Percentiles rank a stretch among this genome's conserved stretches.
Conservation (phyloP, 2,329 filamentous ascomycete species). For the Metarhizium anisopliae region DNA sequence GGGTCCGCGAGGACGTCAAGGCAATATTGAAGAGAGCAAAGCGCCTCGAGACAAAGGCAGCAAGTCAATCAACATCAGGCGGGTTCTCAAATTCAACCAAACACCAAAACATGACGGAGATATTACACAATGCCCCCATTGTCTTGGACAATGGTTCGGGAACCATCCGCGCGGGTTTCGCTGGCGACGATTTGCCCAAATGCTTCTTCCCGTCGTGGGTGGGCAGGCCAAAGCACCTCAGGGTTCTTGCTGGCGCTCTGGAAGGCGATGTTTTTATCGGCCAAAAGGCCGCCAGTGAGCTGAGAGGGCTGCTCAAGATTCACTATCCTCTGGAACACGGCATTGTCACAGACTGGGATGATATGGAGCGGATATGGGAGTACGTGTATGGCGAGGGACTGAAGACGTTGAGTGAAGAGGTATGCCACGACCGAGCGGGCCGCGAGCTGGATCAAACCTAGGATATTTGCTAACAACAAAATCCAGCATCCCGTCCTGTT, state of each 20-base stretch:
- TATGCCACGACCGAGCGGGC: constrained; percentile 23
- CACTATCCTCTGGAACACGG: constrained; percentile 93
- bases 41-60: not conserved
- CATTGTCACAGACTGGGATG: constrained; percentile 98
- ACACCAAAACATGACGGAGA: constrained; percentile 39
- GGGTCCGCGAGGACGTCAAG: not conserved
- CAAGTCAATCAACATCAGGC: not conserved
- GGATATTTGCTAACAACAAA: constrained; percentile 9
- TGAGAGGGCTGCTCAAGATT: constrained; percentile 90
- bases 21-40: not conserved
- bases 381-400: constrained; percentile 94
- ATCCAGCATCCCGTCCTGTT: constrained; percentile 82
- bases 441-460: not conserved
- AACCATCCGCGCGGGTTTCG: constrained; percentile 94
- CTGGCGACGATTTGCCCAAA: constrained; percentile 90
- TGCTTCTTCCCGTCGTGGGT: constrained; percentile 98
- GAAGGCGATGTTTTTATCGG: constrained; percentile 98
- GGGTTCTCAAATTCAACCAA: not conserved
- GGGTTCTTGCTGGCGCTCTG: constrained; percentile 89
- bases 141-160: constrained; percentile 98
- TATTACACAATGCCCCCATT: constrained; percentile 92
- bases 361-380: constrained; percentile 99
- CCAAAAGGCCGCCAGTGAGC: constrained; percentile 74
- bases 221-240: constrained; percentile 86
- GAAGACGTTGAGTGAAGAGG: constrained; percentile 95